These are phyloP conservation scores for Bruguiera parviflora DNA, from an alignment of 345 rosid genomes.

Conservation along the genomic window DNA sequence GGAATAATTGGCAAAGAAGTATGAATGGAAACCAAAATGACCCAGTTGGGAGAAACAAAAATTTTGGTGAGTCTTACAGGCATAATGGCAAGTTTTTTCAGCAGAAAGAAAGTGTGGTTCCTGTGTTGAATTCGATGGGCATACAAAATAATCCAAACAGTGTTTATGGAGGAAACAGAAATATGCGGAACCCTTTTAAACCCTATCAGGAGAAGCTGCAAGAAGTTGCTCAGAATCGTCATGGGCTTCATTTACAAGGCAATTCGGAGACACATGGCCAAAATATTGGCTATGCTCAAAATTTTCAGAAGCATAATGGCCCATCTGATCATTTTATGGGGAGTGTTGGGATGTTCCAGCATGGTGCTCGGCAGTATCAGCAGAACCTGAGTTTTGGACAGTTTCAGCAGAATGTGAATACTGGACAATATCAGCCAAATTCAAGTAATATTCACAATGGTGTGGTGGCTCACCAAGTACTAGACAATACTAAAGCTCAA, in stretches of 20 bases:
- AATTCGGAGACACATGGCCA: slow-evolving; percentile 12
- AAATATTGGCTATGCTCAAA: slow-evolving; percentile 15
- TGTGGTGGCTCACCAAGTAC: slow-evolving; percentile 4
- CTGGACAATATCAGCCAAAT: slow-evolving; percentile 17
- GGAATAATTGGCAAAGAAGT: slow-evolving; percentile 15
- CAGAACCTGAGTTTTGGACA: slow-evolving; percentile 8
- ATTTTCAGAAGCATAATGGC: slow-evolving; percentile 15
- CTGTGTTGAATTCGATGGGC: slow-evolving; percentile 2
- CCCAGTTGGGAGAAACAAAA: slow-evolving; percentile 9
- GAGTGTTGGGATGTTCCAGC: slow-evolving; percentile 3
- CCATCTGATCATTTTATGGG: neutral
- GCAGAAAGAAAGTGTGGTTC: neutral
- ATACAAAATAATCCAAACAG: slow-evolving; percentile 14
- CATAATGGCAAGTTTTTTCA: slow-evolving; percentile 5
- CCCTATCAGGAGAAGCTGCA: neutral
- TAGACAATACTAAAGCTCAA: slow-evolving; percentile 17
- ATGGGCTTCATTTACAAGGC: slow-evolving; percentile 19
- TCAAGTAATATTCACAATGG: neutral
- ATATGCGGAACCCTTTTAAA: slow-evolving; percentile 8
- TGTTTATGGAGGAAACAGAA: slow-evolving; percentile 17
- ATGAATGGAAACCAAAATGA: slow-evolving; percentile 17
- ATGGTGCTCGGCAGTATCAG: slow-evolving; percentile 18
- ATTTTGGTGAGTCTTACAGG: slow-evolving; percentile 15
- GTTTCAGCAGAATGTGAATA: slow-evolving; percentile 10
- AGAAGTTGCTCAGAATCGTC: slow-evolving; percentile 1